Conservation (phyloP, 768 basidiomycete genomes). For the Leucocoprinus sp. region DNA sequence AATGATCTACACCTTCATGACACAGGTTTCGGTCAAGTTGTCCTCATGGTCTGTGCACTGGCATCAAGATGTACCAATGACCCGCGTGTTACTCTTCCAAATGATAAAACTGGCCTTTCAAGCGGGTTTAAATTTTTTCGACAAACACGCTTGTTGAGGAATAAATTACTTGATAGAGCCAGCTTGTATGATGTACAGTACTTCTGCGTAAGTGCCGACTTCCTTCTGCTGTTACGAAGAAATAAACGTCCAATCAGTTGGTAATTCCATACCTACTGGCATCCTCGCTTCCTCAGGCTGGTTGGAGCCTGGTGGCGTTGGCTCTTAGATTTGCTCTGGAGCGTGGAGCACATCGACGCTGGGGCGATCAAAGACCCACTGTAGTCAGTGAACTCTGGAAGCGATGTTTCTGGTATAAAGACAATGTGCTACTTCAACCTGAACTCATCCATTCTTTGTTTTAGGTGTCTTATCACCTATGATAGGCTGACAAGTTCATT, state of each 20-base stretch:
- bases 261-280: slow-evolving; percentile 27
- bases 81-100: slow-evolving; percentile 25
- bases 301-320: slow-evolving; percentile 50
- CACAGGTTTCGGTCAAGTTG: slow-evolving; percentile 41
- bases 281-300: slow-evolving; percentile 40
- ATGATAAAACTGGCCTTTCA: slow-evolving; percentile 33
- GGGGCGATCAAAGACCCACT: slow-evolving; percentile 24
- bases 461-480: slow-evolving; percentile 23
- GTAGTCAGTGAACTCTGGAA: slow-evolving; percentile 55
- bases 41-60: slow-evolving; percentile 61
- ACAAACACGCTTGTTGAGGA: slow-evolving; percentile 56
- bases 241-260: slow-evolving; percentile 17
- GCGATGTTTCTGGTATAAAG: slow-evolving; percentile 42
- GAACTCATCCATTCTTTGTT: neutral
- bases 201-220: slow-evolving; percentile 44
- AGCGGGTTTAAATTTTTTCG: slow-evolving; percentile 54
- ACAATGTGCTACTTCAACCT: neutral
- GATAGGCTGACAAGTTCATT: slow-evolving; percentile 34
- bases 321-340: slow-evolving; percentile 58
- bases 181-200: slow-evolving; percentile 66
- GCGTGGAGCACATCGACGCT: slow-evolving; percentile 50
- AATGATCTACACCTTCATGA: slow-evolving; percentile 42
- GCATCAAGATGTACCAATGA: slow-evolving; percentile 54
- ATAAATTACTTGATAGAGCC: slow-evolving; percentile 47
- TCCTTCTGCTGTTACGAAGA: neutral